Percentiles rank a stretch among this genome's conserved stretches.
phyloP scores from a whole-genome alignment of 2,329 filamentous ascomycete species.

The Penicillium fuscoglaucum region DNA sequence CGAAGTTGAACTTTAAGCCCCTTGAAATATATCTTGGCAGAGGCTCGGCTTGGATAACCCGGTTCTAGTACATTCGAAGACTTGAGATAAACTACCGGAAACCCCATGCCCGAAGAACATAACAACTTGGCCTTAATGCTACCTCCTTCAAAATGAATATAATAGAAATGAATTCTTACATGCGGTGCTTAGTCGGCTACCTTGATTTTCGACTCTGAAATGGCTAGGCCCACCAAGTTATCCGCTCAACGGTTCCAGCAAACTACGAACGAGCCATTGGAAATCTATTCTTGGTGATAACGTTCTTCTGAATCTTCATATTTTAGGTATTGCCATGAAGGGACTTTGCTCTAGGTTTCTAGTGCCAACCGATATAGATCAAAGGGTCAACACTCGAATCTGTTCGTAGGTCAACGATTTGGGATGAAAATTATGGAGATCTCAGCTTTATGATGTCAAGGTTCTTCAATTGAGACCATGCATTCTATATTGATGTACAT shows the following conservation, averaged over 20 bases:
- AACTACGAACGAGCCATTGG: background rate
- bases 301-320: background rate
- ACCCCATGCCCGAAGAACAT: background rate
- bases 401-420: background rate
- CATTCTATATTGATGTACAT: no score
- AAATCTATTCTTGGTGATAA: no score
- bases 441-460: background rate
- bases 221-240: background rate
- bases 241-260: background rate
- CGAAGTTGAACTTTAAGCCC: background rate
- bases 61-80: background rate
- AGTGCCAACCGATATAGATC: background rate
- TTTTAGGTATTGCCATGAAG: background rate
- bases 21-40: constrained; percentile 3
- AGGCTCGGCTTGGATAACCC: background rate
- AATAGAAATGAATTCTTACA: background rate
- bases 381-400: background rate
- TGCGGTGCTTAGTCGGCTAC: background rate
- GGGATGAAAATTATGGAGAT: background rate
- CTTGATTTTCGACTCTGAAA: background rate
- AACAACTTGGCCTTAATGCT: background rate
- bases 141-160: background rate
- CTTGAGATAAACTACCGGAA: background rate
- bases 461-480: background rate
- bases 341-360: background rate